Conservation (phyloP, 768 basidiomycete genomes). For the Russula abietina region DNA sequence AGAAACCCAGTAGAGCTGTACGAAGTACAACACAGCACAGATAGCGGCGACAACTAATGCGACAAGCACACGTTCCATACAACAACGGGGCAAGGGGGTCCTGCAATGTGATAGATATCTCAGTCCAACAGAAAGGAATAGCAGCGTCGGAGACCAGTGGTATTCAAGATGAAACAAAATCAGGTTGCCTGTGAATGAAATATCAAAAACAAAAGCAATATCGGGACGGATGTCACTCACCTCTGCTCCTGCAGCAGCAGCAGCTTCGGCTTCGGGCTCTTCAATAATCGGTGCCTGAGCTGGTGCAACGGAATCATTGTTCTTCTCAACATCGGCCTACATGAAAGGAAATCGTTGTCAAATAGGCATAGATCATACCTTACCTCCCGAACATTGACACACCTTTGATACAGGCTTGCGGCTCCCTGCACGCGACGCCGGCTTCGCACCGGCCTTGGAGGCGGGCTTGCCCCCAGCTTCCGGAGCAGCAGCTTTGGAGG, state of each 20-base stretch:
- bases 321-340: slow-evolving; percentile 23
- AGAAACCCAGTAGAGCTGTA: slow-evolving; percentile 23
- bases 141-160: not conserved
- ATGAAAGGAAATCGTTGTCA: not conserved
- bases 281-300: slow-evolving; percentile 21
- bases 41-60: slow-evolving; percentile 21
- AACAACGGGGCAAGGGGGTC: slow-evolving; percentile 18
- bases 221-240: not conserved
- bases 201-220: not conserved
- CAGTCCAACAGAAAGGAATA: slow-evolving; percentile 3
- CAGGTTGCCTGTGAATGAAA: slow-evolving; percentile 11
- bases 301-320: slow-evolving; percentile 11
- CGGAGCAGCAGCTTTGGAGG: slow-evolving; percentile 27
- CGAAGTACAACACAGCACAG: slow-evolving; percentile 24
- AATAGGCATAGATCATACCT: slow-evolving; percentile 13
- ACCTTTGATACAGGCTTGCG: slow-evolving; percentile 35
- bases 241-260: slow-evolving; percentile 2
- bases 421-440: slow-evolving; percentile 27
- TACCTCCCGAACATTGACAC: slow-evolving; percentile 18
- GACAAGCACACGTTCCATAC: slow-evolving; percentile 18
- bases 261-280: slow-evolving; percentile 24
- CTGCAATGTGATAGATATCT: slow-evolving; percentile 23
- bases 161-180: slow-evolving; percentile 16
- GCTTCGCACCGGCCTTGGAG: slow-evolving; percentile 30
- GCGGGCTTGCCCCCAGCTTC: slow-evolving; percentile 29